Conservation (phyloP, 2,329 filamentous ascomycete species). For the Monosporascus sp. region DNA sequence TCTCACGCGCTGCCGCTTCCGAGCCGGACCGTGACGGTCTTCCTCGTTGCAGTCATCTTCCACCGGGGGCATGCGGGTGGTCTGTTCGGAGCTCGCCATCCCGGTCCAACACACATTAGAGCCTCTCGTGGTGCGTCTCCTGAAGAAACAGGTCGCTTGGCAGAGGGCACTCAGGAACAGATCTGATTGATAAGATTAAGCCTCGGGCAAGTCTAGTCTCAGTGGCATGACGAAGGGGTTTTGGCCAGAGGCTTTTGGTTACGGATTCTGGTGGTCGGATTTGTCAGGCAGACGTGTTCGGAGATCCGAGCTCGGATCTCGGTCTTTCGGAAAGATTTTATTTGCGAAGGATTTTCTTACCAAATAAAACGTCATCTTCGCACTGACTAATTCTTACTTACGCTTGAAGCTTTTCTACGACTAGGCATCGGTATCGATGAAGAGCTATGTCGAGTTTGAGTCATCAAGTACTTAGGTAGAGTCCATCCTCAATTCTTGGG, state of each 20-base stretch:
- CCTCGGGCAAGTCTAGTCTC: slow-evolving; percentile 4
- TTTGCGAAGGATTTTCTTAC: background rate
- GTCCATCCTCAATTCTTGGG: too few species aligned
- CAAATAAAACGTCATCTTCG: too few species aligned
- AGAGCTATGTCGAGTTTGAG: too few species aligned
- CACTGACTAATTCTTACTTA: too few species aligned
- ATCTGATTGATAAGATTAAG: slow-evolving; percentile 22
- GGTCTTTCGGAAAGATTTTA: background rate
- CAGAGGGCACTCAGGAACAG: slow-evolving; percentile 5
- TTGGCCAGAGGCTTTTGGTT: background rate
- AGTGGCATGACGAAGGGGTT: background rate
- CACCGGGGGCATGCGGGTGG: slow-evolving; percentile 12
- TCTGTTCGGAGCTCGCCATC: background rate
- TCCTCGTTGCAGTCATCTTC: slow-evolving; percentile 24
- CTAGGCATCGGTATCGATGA: too few species aligned
- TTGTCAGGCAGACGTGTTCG: background rate
- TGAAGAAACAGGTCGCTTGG: slow-evolving; percentile 4
- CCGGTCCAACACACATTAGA: too few species aligned
- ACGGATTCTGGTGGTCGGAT: background rate
- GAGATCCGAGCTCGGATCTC: slow-evolving; percentile 1
- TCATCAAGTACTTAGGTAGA: too few species aligned
- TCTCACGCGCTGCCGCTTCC: slow-evolving; percentile 56
- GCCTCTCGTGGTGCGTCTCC: too few species aligned
- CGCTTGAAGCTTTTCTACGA: too few species aligned
- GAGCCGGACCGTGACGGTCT: slow-evolving; percentile 32